Base-by-base conservation (phyloP, 768 basidiomycete genomes). In the Suillus variegatus region DNA sequence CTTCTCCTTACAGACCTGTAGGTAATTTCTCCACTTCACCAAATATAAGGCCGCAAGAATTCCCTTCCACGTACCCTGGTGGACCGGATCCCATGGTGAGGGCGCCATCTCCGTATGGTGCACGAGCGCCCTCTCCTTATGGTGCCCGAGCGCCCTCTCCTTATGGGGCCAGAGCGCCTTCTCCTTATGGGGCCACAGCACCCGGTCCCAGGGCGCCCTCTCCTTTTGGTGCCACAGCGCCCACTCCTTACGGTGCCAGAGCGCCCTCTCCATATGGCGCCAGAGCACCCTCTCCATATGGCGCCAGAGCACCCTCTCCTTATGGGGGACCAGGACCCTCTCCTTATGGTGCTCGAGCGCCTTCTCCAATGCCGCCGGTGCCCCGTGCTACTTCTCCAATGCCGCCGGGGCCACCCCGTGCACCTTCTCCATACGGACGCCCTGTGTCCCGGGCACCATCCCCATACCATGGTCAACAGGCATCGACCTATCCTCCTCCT, bases 41-140 rank as follows among this genome's bases (percentile, higher is more conserved):
- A 16, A 84, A 83, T 67, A 71, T 82, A 67, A 82, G 84, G 20
- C 73, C 85, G 49, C 77, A 78, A 18, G 84, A 87, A 41, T 71
- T 84, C 75, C 75, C 79, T n/a, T 69, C 77, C 46, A 72, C 73
- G 63, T 81, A 84, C 44, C 77, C 81, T 41, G 74, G 76, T 25
- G 78, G 76, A 3, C 75, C 75, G 2, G 75, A 77, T 55, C 75
- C 75, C 72, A 70, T 78, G 47, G 68, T 69, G 18, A 63, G 75
- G 25, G 72, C 76, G 32, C 65, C 76, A 2, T 77, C 79, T 18
- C 77, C 79, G 4, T 80, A 79, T 69, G 77, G 73, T 60, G 54
- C 32, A 2, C 18, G 32, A 55, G 54, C 54, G 1, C 20, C 52
- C 18, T 54, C 51, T 32, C 74, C 41, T 18, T 32, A 9, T 32